Evolutionary conservation across 768 basidiomycete genomes (phyloP).

Genomic region (Coprinopsis marcescibilis): DNA sequence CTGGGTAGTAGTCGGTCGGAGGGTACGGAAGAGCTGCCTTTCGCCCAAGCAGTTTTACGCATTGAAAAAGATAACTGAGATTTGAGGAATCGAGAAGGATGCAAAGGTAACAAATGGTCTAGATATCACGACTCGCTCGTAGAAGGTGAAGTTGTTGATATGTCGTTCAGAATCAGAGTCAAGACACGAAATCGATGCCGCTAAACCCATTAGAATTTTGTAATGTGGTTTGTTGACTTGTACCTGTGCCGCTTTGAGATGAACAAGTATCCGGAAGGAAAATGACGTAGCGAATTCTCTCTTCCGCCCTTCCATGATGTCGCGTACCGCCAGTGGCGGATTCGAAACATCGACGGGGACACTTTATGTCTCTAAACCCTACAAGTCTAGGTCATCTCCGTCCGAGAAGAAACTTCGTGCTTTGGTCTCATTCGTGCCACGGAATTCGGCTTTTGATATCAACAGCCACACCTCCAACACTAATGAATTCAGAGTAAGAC

Average conservation of each 20-base stretch:
- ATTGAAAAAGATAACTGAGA: conserved; percentile 11
- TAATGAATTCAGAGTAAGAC: conserved; percentile 77
- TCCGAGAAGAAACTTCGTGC: conserved; percentile 83
- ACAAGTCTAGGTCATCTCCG: conserved; percentile 62
- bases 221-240: too few relatives aligned
- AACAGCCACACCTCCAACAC: conserved; percentile 63
- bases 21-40: conserved; percentile 33
- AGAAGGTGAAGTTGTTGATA: too few relatives aligned
- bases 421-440: conserved; percentile 79
- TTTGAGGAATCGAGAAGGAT: conserved; percentile 20
- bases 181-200: too few relatives aligned
- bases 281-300: background rate
- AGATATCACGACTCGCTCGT: too few relatives aligned
- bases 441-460: conserved; percentile 82
- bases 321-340: conserved; percentile 13
- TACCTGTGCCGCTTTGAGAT: too few relatives aligned
- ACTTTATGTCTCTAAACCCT: conserved; percentile 70
- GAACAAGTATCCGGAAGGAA: background rate
- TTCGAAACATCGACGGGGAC: conserved; percentile 59
- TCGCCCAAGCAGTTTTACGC: background rate
- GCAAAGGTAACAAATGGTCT: too few relatives aligned
- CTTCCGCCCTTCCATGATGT: background rate
- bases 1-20: conserved; percentile 45
- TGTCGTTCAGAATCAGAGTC: too few relatives aligned
- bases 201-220: too few relatives aligned